Percentiles rank a stretch among this genome's conserved stretches.
Conservation (phyloP, 2,329 filamentous ascomycete species). For the Tolypocladium capitatum region DNA sequence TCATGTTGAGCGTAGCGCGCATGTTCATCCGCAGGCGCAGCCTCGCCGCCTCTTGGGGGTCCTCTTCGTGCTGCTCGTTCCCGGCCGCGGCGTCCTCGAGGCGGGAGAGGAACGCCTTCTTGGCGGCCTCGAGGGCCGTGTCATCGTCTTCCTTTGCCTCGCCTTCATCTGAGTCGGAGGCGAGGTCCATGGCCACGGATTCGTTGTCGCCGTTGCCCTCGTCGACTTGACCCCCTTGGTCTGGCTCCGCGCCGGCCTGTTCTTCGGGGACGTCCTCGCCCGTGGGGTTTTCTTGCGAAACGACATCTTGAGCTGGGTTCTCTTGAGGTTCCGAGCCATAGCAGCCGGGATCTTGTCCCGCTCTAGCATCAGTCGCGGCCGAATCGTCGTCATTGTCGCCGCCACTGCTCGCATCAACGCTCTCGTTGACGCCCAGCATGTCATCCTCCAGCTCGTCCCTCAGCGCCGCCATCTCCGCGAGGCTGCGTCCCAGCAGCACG, state of each 20-base stretch:
- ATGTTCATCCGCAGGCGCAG: conserved; percentile 33
- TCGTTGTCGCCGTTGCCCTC: conserved; percentile 9
- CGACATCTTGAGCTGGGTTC: background rate
- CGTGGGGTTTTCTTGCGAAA: background rate
- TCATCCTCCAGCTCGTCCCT: conserved; percentile 27
- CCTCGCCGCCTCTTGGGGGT: conserved; percentile 13
- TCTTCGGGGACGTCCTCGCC: conserved; percentile 7
- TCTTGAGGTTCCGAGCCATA: background rate
- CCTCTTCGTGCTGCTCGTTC: conserved; percentile 14
- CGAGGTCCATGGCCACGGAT: conserved; percentile 30
- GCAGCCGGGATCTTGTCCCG: background rate
- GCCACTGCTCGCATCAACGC: conserved; percentile 31
- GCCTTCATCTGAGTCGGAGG: conserved; percentile 18
- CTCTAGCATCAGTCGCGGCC: background rate
- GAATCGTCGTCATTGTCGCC: conserved; percentile 17
- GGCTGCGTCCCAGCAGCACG: conserved; percentile 42
- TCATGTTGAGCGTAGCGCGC: conserved; percentile 78
- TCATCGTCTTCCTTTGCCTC: conserved; percentile 24
- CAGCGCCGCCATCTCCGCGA: conserved; percentile 38
- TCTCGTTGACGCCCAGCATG: conserved; percentile 28
- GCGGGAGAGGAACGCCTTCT: conserved; percentile 31
- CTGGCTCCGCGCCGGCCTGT: conserved; percentile 10
- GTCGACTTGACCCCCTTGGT: conserved; percentile 1
- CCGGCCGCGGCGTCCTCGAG: conserved; percentile 18
- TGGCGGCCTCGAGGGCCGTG: conserved; percentile 32